Conservation (phyloP, 2,329 filamentous ascomycete species). For the Sodiomyces alkalinus region DNA sequence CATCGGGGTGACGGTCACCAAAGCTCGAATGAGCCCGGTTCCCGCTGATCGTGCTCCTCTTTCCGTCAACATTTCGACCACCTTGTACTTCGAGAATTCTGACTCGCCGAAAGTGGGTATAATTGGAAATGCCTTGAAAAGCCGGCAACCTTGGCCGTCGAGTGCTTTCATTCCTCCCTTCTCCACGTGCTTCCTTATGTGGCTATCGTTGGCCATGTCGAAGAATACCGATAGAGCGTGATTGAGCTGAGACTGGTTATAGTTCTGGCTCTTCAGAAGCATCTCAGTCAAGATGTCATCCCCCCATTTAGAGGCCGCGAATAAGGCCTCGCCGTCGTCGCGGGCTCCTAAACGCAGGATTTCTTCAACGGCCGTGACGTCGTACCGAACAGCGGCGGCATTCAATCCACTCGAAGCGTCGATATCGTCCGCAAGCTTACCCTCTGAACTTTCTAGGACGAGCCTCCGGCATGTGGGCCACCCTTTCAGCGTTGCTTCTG, state of each 20-base stretch:
- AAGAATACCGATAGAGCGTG: background rate
- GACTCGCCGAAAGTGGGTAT: background rate
- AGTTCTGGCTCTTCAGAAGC: no score
- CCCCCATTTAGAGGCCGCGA: no score
- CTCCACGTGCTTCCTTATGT: background rate
- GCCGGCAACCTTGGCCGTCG: background rate
- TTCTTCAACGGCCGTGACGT: no score
- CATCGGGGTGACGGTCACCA: constrained; percentile 1
- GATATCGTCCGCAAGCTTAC: no score
- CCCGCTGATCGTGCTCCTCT: background rate
- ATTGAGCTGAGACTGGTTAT: background rate
- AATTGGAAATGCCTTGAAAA: background rate
- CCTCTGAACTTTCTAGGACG: no score
- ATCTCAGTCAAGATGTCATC: no score
- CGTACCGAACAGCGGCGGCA: no score
- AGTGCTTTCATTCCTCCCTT: background rate
- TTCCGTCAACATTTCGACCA: background rate
- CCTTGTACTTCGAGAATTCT: background rate
- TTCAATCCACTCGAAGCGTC: no score
- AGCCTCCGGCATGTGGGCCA: no score
- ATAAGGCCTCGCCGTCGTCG: no score
- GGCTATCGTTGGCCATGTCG: background rate
- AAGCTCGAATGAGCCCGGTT: background rate
- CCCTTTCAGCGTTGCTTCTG: no score
- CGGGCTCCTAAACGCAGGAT: no score